Evolutionary conservation across 2,329 filamentous ascomycete genomes (phyloP).

Genomic region (Dactylellina leptospora): DNA sequence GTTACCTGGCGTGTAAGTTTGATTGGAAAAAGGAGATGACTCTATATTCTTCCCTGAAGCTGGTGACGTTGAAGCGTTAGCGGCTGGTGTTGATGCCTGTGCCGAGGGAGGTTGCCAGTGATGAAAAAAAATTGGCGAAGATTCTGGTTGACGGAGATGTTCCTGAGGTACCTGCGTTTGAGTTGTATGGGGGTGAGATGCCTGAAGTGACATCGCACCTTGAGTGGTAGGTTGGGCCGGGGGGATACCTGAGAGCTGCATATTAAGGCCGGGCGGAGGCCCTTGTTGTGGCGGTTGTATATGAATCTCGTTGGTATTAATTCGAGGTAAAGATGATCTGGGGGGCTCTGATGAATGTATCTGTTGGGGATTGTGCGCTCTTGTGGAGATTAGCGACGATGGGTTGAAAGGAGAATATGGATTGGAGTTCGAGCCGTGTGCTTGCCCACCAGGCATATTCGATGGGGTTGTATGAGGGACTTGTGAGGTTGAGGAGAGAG

Average conservation of each 20-base stretch:
- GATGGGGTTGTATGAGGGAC: constrained; percentile 59
- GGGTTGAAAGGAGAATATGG: constrained; percentile 60
- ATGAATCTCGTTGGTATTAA: constrained; percentile 66
- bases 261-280: constrained; percentile 50
- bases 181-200: constrained; percentile 41
- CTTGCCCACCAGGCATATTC: constrained; percentile 35
- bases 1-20: constrained; percentile 52
- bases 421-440: constrained; percentile 54
- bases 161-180: constrained; percentile 36
- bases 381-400: constrained; percentile 57
- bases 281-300: constrained; percentile 62
- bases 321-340: constrained; percentile 64
- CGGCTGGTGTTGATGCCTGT: constrained; percentile 43
- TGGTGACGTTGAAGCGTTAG: constrained; percentile 54
- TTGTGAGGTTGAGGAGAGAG: constrained; percentile 61
- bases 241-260: constrained; percentile 51
- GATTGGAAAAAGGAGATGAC: constrained; percentile 55
- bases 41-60: constrained; percentile 56
- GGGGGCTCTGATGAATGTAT: constrained; percentile 58
- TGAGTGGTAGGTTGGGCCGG: constrained; percentile 47
- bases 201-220: constrained; percentile 41
- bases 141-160: constrained; percentile 42
- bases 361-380: constrained; percentile 57
- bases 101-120: constrained; percentile 56
- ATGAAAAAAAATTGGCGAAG: constrained; percentile 56